Base-by-base conservation (phyloP, 1,139 yeast species). In the Geotrichum fermentans region DNA sequence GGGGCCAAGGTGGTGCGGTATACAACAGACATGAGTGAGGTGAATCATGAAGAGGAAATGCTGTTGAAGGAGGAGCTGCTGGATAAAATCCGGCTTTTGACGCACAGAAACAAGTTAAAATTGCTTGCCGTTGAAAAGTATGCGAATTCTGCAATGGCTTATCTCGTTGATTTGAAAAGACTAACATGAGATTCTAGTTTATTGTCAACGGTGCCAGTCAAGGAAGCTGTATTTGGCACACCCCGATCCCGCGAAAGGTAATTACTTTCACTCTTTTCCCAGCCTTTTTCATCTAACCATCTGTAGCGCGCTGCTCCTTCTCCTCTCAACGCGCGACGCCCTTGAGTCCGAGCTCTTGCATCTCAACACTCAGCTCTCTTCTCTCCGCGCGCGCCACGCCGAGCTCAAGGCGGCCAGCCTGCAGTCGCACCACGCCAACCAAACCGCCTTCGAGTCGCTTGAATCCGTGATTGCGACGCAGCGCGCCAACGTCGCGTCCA, bases 321-420 rank as follows among this genome's bases (percentile, higher is more conserved):
- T 50, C 4, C 39, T 50, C 8, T 34, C 47, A 14, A 32, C 37
- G n/a, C 43, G 52, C 8, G 52, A 50, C 40, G 47, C 36, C 22
- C 42, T 50, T 3, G 52, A 50, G 20, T 37, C 42, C 10, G 43
- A 50, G n/a, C 22, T 43, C 18, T 22, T 50, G 20, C 35, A 38
- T n/a, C 40, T 43, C 8, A 32, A 38, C 3, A 13, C 42, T 13
- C 38, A 47, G 17, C 30, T 41, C 4, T 24, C 26, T 1, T 28
- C 10, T 10, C 40, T 26, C 7, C 18, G 14, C n/a, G 22, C 8
- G 11, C 33, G 21, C 16, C n/a, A 34, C 21, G 40, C 20, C 45
- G 40, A 26, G 24, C 24, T 29, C 40, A 35, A 29, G 16, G 18
- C 39, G 7, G n/a, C 34, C 8, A 11, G 40, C 2, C 14, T 40